Percentiles rank a stretch among this genome's conserved stretches.
phyloP scores from a whole-genome alignment of 306 rosid species.

The Boehmeria nivea region DNA sequence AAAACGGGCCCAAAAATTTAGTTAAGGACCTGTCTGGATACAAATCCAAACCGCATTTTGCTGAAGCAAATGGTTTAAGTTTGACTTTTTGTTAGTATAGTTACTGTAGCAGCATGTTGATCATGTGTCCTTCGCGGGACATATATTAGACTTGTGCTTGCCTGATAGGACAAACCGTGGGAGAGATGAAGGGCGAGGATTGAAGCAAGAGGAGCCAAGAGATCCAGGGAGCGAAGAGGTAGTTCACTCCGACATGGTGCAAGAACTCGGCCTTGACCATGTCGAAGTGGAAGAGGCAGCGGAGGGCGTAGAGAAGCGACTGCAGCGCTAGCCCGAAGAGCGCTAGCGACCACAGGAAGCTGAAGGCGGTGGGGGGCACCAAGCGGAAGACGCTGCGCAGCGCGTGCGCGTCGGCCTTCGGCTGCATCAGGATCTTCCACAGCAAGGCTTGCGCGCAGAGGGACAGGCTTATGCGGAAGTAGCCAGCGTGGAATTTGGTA shows the following conservation, averaged over 20 bases:
- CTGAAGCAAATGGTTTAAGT: no score
- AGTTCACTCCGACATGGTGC: constrained; percentile 29
- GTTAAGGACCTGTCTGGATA: no score
- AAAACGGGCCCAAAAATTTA: no score
- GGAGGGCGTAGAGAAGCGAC: constrained; percentile 18
- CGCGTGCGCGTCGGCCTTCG: constrained; percentile 21
- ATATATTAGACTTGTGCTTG: no score
- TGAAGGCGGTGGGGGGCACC: constrained; percentile 23
- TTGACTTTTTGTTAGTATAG: no score
- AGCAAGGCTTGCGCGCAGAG: constrained; percentile 29
- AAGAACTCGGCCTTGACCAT: constrained; percentile 26
- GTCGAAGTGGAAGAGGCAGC: constrained; percentile 21
- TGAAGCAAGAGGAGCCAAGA: constrained; percentile 36
- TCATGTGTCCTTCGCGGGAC: no score
- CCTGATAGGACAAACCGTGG: constrained; percentile 5
- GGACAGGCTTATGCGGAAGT: constrained; percentile 33
- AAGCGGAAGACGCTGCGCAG: constrained; percentile 4
- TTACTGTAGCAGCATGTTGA: no score
- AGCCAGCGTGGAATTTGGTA: constrained; percentile 27
- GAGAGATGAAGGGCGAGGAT: constrained; percentile 25
- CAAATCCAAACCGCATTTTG: no score
- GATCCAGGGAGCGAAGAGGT: constrained; percentile 30
- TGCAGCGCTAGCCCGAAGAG: constrained; percentile 14
- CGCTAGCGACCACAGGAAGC: constrained; percentile 23
- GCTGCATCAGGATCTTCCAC: constrained; percentile 29